A percentile compares a stretch with the other conserved stretches of the same genome.
Evolutionary conservation across 768 basidiomycete genomes (phyloP).

Genomic region (Tulasnella calospora): DNA sequence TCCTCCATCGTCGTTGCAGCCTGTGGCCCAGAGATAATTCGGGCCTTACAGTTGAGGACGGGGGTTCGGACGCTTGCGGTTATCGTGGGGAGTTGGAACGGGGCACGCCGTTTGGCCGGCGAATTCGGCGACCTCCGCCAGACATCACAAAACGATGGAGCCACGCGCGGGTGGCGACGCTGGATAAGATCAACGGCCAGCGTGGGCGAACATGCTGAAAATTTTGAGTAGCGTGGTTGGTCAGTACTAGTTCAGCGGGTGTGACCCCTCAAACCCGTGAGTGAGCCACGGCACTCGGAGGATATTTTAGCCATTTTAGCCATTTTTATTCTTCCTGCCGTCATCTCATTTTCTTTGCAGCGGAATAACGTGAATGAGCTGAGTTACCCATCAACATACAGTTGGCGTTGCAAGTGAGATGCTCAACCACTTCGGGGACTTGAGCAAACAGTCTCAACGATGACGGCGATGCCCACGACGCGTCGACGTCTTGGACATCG

Average conservation of each 20-base stretch:
- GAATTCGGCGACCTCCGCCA: neutral
- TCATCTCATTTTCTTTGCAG: neutral
- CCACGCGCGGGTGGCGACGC: slow-evolving; percentile 1
- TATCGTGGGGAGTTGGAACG: neutral
- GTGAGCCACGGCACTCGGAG: neutral
- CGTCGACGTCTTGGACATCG: neutral
- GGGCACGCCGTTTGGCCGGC: neutral
- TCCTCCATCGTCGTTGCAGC: neutral
- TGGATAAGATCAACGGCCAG: too few species aligned
- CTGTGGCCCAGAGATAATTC: neutral
- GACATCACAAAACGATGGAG: neutral
- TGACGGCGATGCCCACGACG: neutral
- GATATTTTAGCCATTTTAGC: neutral
- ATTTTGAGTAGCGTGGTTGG: neutral
- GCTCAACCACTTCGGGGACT: neutral
- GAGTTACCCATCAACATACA: neutral
- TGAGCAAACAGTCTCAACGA: too few species aligned
- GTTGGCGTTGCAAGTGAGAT: neutral
- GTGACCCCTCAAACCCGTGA: too few species aligned
- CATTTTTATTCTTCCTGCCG: neutral
- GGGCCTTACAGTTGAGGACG: neutral
- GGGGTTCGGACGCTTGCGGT: neutral
- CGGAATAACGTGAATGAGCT: slow-evolving; percentile 1
- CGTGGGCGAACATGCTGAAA: neutral
- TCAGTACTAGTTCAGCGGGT: neutral